Evolutionary conservation across 495 filamentous ascomycete species (phyloP), one percentile per base, ranked within the genome.

Genomic region (Friedmanniomyces simplex): DNA sequence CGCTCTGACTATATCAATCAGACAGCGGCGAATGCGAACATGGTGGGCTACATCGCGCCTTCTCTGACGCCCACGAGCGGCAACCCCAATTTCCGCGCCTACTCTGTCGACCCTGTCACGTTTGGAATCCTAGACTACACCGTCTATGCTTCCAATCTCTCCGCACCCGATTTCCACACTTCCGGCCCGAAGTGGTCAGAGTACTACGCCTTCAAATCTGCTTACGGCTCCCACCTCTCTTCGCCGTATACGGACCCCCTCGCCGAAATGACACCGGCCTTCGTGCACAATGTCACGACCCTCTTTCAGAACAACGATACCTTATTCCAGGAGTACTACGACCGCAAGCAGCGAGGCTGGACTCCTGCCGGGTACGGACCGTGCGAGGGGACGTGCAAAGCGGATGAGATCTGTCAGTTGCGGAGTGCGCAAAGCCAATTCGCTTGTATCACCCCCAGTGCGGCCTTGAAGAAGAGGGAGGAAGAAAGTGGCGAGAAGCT

Each of bases 201-300:
- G 0, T 78, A 78, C 63, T 82, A 82, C 66, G 74, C 73, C 4
- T 79, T 76, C 21, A 77, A 76, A 57, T 72, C 74, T 55, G 68
- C 70, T 13, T 82, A 82, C 57, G 77, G 78, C 24, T 57, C 71
- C 8, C 66, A 73, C 0, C 53, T 79, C 39, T 59, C 46, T n/a
- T 71, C 75, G 14, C 71, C 76, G 0, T 51, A 73, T 3, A 68
- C 65, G 0, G 66, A 69, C 30, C 26, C 65, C 0, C 37, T 46
- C 1, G 70, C 65, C 18, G 79, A 81, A 52, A 69, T 81, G 5
- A 75, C 74, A 0, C 73, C 78, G 0, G 76, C 75, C 8, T 82
- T 82, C 69, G 81, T 79, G 79, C 78, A 82, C 62, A 76, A 79
- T 63, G 73, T 82, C 22, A 81, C 79, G 4, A 72, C 63, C 1